phyloP scores from a whole-genome alignment of 1,284 basidiomycete species.

The Cystobasidium pallidum region DNA sequence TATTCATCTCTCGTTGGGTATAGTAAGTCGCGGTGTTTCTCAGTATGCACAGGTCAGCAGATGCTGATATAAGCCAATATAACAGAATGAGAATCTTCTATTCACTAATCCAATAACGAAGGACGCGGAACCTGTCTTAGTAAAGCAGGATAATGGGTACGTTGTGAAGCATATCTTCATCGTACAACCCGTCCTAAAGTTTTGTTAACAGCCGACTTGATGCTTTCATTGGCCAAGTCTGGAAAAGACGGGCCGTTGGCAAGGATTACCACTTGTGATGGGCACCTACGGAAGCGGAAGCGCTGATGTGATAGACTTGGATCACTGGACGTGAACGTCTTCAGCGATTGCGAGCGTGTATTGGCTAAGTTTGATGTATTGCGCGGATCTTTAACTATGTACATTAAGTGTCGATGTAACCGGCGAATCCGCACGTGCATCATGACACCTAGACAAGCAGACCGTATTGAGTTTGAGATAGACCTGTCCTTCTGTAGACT shows the following conservation, averaged over 20 bases:
- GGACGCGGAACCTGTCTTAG: slow-evolving; percentile 44
- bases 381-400: no score
- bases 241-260: slow-evolving; percentile 46
- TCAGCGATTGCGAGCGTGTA: no score
- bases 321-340: no score
- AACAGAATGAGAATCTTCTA: slow-evolving; percentile 45
- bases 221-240: slow-evolving; percentile 49
- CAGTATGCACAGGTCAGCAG: neutral
- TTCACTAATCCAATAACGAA: slow-evolving; percentile 48
- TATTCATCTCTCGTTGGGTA: slow-evolving; percentile 50
- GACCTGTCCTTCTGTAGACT: no score
- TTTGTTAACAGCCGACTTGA: slow-evolving; percentile 38
- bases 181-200: neutral
- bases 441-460: no score
- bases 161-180: neutral
- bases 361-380: no score
- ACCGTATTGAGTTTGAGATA: no score
- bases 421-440: no score
- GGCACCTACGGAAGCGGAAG: no score
- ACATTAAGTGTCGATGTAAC: no score
- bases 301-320: no score
- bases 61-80: neutral
- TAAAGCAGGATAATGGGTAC: slow-evolving; percentile 47
- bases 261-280: slow-evolving; percentile 35
- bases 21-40: slow-evolving; percentile 17